Evolutionary conservation across 192 early-diverging fungal genomes (phyloP).

Genomic region (Phlyctochytrium bullatum): DNA sequence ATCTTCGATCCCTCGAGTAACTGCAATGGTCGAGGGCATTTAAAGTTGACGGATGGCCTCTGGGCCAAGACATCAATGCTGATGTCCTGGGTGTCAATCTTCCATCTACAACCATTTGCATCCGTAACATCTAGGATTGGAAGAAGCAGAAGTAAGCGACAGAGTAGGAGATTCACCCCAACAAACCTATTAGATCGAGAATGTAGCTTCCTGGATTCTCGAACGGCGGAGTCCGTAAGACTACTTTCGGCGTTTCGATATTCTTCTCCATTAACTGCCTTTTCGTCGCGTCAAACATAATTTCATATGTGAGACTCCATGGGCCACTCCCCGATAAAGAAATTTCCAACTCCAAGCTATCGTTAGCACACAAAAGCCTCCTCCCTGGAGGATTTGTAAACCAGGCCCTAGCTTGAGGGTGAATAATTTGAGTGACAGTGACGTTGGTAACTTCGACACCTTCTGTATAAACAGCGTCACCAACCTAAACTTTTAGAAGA

Average conservation of each 20-base stretch:
- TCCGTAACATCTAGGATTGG: conserved; percentile 47
- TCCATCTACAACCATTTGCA: conserved; percentile 42
- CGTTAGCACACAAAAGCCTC: conserved; percentile 35
- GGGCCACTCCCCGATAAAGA: conserved; percentile 39
- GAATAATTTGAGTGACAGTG: conserved; percentile 46
- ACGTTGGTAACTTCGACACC: conserved; percentile 30
- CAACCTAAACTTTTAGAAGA: conserved; percentile 26
- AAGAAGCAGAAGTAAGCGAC: too few relatives aligned
- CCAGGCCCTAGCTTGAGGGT: conserved; percentile 40
- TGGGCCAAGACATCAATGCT: conserved; percentile 41
- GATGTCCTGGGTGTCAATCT: conserved; percentile 29
- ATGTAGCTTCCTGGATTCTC: conserved; percentile 36
- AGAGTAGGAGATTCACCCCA: too few relatives aligned
- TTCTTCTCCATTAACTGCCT: conserved; percentile 8
- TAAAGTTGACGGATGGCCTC: conserved; percentile 41
- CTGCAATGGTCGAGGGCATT: conserved; percentile 28
- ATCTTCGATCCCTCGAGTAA: conserved; percentile 34
- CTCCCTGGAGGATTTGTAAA: conserved; percentile 20
- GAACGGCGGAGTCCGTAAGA: conserved; percentile 27
- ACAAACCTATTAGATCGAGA: conserved; percentile 40
- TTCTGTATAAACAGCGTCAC: conserved; percentile 42
- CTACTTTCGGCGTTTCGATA: conserved; percentile 2
- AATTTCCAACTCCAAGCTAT: conserved; percentile 31
- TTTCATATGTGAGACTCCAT: conserved; percentile 44
- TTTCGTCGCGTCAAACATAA: conserved; percentile 32